These are phyloP conservation scores for Penicillium ucsense DNA, from an alignment of 495 filamentous ascomycete genomes.

Conservation along the genomic window DNA sequence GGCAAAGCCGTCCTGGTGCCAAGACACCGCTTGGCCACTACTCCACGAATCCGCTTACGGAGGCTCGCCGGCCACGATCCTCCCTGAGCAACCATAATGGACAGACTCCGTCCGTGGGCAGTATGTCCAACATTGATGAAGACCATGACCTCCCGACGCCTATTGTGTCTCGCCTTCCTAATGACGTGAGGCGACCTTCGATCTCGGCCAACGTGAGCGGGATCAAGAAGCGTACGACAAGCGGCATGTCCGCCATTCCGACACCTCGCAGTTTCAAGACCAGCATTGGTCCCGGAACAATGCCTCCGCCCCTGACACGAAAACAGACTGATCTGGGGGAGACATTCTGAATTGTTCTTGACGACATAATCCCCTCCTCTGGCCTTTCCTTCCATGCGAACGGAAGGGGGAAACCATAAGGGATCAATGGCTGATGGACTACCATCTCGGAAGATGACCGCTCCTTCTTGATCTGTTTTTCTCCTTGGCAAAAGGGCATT, in stretches of 20 bases:
- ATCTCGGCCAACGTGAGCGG: constrained; percentile 21
- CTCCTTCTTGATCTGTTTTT: neutral
- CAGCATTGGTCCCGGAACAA: constrained; percentile 36
- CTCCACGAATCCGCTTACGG: constrained; percentile 35
- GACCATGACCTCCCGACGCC: constrained; percentile 28
- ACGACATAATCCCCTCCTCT: neutral
- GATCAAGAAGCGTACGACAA: constrained; percentile 43
- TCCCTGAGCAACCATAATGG: constrained; percentile 36
- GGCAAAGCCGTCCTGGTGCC: constrained; percentile 54
- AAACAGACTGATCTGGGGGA: constrained; percentile 54
- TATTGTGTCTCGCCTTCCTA: constrained; percentile 18
- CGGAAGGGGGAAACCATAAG: neutral
- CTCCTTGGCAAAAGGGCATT: neutral
- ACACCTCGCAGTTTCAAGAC: constrained; percentile 42
- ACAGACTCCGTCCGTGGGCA: constrained; percentile 20
- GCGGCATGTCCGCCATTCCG: constrained; percentile 43
- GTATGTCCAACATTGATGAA: constrained; percentile 38
- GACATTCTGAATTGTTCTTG: constrained; percentile 41
- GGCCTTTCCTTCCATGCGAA: neutral
- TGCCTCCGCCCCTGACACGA: constrained; percentile 44
- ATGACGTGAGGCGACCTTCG: constrained; percentile 26
- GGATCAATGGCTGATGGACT: neutral
- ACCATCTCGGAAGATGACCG: neutral
- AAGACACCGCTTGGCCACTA: constrained; percentile 53
- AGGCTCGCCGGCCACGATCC: constrained; percentile 38